Evolutionary conservation across 495 filamentous ascomycete species (phyloP).

Genomic region (Pseudevernia furfuracea): DNA sequence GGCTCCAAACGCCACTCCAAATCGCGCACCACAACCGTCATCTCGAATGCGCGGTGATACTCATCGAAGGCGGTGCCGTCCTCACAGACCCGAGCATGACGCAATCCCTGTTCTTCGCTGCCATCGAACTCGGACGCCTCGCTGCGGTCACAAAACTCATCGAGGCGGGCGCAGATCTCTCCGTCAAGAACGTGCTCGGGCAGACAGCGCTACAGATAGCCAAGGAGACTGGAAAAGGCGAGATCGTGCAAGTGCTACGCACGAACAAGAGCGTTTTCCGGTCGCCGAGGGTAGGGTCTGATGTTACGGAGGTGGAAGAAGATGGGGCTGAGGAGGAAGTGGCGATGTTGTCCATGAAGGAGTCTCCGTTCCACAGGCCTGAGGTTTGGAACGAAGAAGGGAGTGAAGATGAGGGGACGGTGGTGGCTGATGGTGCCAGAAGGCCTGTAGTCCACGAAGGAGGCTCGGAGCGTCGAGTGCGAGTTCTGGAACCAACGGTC

Average conservation of each 20-base stretch:
- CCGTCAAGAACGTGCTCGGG: conserved; percentile 15
- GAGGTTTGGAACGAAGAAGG: conserved; percentile 13
- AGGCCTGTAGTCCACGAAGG: background rate
- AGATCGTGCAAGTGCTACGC: conserved; percentile 10
- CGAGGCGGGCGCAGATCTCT: conserved; percentile 12
- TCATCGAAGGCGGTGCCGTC: conserved; percentile 15
- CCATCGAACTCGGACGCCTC: conserved; percentile 13
- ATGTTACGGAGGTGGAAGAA: conserved; percentile 4
- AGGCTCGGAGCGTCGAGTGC: background rate
- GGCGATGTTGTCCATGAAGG: conserved; percentile 8
- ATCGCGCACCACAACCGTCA: conserved; percentile 53
- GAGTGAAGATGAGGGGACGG: conserved; percentile 8
- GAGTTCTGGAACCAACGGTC: background rate
- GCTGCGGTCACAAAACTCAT: conserved; percentile 13
- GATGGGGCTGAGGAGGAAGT: conserved; percentile 2
- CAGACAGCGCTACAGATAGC: conserved; percentile 16
- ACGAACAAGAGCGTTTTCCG: conserved; percentile 8
- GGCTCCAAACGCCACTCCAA: conserved; percentile 51
- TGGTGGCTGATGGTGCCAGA: background rate
- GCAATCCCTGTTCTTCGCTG: conserved; percentile 13
- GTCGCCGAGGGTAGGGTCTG: background rate
- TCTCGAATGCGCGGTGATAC: conserved; percentile 2
- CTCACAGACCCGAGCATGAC: background rate
- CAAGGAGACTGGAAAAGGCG: conserved; percentile 7
- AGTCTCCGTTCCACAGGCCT: conserved; percentile 10